Evolutionary conservation across 148 eudicot species (phyloP), one percentile per base, ranked within the genome.

Genomic region (Rhododendron vialii): DNA sequence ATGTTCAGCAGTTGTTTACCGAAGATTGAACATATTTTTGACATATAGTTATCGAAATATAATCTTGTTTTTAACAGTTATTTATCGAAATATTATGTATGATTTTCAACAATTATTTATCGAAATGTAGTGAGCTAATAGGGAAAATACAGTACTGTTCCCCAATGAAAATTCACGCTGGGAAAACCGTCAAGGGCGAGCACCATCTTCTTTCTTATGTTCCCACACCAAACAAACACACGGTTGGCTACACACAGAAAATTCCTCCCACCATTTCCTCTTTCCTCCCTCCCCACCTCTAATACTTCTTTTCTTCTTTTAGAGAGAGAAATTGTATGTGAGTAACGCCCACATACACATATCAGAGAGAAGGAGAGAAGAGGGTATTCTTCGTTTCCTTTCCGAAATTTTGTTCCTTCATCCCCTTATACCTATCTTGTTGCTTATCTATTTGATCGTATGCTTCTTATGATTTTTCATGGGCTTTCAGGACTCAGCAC

Each of bases 371-470:
- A 12, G 14, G 69, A 75, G 80, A 50, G 71, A 36, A 53, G 41
- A 17, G 77, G 86, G 86, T 84, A 76, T 75, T 43, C 73, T 51
- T 74, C 47, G 28, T 30, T 71, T 26, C 35, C 33, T 67, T 74
- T 17, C 53, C 35, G 36, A 33, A 73, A 53, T 74, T 24, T 84
- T 71, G 4, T 59, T 78, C 55, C 48, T 47, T 35, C 24, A 24
- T 12, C 36, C 36, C 45, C 41, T 61, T 57, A 9, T 28, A 67
- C 55, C 24, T 14, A 7, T 67, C 26, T 12, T 30, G 50, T 43
- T 50, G 55, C 26, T 12, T 84, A 3, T n/a, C 73, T 75, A 5
- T 33, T 63, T 26, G 36, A 20, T 81, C 69, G 45, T 41, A 41
- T 41, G 8, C 45, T n/a, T 84, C 17, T 53, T 55, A 41, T 73